Percentiles rank a stretch among this genome's conserved stretches.
Conservation (phyloP, 2,329 filamentous ascomycete species). For the Pseudopithomyces maydicus region DNA sequence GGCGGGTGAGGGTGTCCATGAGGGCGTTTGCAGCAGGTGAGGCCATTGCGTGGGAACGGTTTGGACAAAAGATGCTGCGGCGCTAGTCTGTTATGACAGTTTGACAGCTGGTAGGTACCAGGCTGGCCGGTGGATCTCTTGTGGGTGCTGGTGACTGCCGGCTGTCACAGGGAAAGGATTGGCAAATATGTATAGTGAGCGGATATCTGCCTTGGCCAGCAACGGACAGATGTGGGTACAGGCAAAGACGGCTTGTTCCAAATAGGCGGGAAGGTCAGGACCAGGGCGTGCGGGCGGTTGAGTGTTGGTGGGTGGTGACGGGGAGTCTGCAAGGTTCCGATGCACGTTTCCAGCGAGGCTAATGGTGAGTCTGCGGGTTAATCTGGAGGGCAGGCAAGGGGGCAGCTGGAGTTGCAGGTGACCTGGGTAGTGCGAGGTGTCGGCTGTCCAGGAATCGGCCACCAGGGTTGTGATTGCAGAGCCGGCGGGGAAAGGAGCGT, state of each 20-base stretch:
- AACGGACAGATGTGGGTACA: conserved; percentile 39
- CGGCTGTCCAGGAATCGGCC: conserved; percentile 27
- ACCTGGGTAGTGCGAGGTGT: conserved; percentile 30
- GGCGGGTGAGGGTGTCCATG: neutral
- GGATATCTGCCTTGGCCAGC: conserved; percentile 45
- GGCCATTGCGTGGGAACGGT: conserved; percentile 27
- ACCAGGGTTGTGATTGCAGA: conserved; percentile 38
- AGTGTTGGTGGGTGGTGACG: conserved; percentile 30
- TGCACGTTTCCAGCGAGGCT: conserved; percentile 25
- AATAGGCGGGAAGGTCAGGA: conserved; percentile 20
- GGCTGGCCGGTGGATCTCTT: conserved; percentile 1
- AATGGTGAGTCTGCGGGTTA: conserved; percentile 31
- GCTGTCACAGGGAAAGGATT: conserved; percentile 24
- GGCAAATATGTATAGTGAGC: conserved; percentile 36
- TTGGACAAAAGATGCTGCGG: conserved; percentile 16
- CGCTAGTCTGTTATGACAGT: neutral
- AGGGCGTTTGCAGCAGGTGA: conserved; percentile 17
- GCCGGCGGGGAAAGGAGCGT: conserved; percentile 29
- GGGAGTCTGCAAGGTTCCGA: conserved; percentile 30
- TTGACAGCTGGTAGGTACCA: neutral
- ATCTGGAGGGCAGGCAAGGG: conserved; percentile 40
- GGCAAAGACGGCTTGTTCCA: conserved; percentile 19
- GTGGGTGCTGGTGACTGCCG: conserved; percentile 11
- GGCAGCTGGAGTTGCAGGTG: conserved; percentile 29
- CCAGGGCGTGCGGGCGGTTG: conserved; percentile 21